Evolutionary conservation across 192 early-diverging fungal genomes (phyloP).

Genomic region (Mortierella antarctica): DNA sequence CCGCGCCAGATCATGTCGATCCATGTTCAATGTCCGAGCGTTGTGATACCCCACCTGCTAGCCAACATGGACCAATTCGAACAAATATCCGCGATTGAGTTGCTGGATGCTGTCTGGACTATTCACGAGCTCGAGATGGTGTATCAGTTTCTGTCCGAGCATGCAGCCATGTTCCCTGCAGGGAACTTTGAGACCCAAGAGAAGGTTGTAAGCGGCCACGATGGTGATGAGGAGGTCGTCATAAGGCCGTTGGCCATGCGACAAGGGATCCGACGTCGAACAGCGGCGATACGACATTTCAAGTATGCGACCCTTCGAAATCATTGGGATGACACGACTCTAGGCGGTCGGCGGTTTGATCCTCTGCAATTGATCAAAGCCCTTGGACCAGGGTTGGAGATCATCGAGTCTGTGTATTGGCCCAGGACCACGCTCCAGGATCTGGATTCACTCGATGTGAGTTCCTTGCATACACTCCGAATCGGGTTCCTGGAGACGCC

Average conservation of each 20-base stretch:
- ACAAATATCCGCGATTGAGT: slow-evolving; percentile 16
- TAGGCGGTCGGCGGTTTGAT: slow-evolving; percentile 16
- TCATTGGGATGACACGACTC: slow-evolving; percentile 8
- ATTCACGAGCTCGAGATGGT: slow-evolving; percentile 21
- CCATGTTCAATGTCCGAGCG: slow-evolving; percentile 10
- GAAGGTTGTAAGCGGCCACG: not conserved
- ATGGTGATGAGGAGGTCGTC: not conserved
- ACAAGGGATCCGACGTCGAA: not conserved
- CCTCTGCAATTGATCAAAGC: slow-evolving; percentile 23
- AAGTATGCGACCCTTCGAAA: slow-evolving; percentile 19
- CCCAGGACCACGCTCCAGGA: not conserved
- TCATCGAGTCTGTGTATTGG: slow-evolving; percentile 29
- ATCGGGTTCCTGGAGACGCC: slow-evolving; percentile 10
- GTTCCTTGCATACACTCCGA: slow-evolving; percentile 9
- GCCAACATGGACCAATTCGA: slow-evolving; percentile 9
- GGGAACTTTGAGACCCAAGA: not conserved
- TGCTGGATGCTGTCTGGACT: slow-evolving; percentile 26
- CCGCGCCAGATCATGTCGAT: slow-evolving; percentile 15
- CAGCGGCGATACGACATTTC: slow-evolving; percentile 15
- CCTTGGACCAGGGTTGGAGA: slow-evolving; percentile 27
- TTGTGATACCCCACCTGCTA: slow-evolving; percentile 14
- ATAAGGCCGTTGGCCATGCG: not conserved
- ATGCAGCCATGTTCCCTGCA: slow-evolving; percentile 17
- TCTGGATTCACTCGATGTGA: slow-evolving; percentile 19
- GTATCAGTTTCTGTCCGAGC: slow-evolving; percentile 17